phyloP scores from a whole-genome alignment of 768 basidiomycete genomes.

The Amanita polypyramis region DNA sequence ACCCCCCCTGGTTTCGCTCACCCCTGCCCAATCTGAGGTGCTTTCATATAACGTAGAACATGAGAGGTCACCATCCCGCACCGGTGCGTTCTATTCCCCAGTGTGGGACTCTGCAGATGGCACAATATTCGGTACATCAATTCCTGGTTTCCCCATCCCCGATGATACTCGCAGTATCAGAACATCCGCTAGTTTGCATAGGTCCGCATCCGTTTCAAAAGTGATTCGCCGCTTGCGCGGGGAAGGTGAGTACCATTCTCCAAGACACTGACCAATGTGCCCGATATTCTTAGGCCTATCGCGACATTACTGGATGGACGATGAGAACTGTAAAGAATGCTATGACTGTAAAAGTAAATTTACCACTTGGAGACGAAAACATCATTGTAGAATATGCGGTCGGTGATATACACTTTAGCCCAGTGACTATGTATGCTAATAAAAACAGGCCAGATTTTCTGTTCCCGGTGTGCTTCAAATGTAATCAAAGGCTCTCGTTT shows the following conservation, averaged over 20 bases:
- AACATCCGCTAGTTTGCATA: conserved; percentile 59
- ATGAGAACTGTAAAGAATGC: conserved; percentile 90
- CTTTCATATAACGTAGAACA: conserved; percentile 59
- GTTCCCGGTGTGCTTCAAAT: conserved; percentile 93
- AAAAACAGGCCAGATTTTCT: conserved; percentile 83
- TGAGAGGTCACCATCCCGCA: conserved; percentile 48
- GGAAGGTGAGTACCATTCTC: conserved; percentile 46
- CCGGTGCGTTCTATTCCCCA: conserved; percentile 38
- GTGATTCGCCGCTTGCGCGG: conserved; percentile 85
- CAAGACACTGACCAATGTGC: conserved; percentile 1
- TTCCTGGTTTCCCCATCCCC: conserved; percentile 87
- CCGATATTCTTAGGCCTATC: conserved; percentile 50
- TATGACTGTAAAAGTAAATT: conserved; percentile 94
- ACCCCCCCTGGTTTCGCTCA: conserved; percentile 77
- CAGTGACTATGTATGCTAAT: neutral
- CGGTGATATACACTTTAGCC: conserved; percentile 14
- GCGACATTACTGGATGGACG: conserved; percentile 98
- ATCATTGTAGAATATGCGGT: conserved; percentile 98
- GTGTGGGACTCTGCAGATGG: conserved; percentile 46
- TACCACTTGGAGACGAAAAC: conserved; percentile 89
- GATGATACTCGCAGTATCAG: conserved; percentile 86
- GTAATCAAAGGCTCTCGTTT: conserved; percentile 92
- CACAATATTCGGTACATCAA: conserved; percentile 56
- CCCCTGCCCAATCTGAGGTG: conserved; percentile 74
- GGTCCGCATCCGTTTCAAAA: conserved; percentile 80